These are phyloP conservation scores for Mesembryanthemum crystallinum DNA, from an alignment of 148 eudicot species.

Conservation along the genomic window DNA sequence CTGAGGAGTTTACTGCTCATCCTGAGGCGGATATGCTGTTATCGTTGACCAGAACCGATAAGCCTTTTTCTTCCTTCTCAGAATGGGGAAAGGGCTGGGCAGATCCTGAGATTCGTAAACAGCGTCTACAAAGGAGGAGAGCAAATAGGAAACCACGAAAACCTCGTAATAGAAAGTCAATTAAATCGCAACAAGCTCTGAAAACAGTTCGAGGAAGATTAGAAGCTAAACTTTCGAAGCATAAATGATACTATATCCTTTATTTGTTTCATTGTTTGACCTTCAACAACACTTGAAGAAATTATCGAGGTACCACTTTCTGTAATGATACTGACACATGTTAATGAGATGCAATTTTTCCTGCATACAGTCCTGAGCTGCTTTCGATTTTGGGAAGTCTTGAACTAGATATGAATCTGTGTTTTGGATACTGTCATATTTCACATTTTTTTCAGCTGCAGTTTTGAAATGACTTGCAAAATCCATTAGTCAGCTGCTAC, in stretches of 20 bases:
- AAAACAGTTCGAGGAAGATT: constrained; percentile 68
- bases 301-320: no score
- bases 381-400: no score
- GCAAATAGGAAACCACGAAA: constrained; percentile 32
- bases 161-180: constrained; percentile 32
- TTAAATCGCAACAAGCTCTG: constrained; percentile 22
- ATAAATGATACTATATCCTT: constrained; percentile 18
- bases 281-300: not conserved
- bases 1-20: constrained; percentile 41
- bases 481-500: no score
- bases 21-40: constrained; percentile 87
- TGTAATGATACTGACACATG: no score
- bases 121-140: constrained; percentile 42
- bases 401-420: no score
- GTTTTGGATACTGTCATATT: no score
- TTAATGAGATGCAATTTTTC: no score
- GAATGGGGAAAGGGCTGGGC: constrained; percentile 96
- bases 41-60: constrained; percentile 24
- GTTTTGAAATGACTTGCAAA: no score
- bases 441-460: no score
- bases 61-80: constrained; percentile 49
- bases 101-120: constrained; percentile 77
- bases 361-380: no score
- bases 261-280: not conserved
- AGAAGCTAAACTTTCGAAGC: constrained; percentile 52